Evolutionary conservation across 2,329 filamentous ascomycete genomes (phyloP).

Genomic region (Sclerotinia nivalis): DNA sequence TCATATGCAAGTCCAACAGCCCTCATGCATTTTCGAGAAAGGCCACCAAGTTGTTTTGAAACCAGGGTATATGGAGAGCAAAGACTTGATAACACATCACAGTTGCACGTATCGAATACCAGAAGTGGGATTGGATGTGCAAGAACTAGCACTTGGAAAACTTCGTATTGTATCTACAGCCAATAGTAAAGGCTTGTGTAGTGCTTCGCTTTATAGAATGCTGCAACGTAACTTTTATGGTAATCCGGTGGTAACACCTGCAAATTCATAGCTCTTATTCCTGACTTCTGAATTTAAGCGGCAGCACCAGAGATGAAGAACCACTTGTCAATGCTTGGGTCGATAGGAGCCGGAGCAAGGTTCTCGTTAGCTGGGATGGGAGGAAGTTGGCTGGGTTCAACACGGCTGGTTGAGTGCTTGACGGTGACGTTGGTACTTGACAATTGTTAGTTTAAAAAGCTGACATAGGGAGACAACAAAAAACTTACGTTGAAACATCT

Average conservation of each 20-base stretch:
- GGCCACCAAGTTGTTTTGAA: neutral
- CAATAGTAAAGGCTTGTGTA: constrained; percentile 8
- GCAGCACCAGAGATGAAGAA: constrained; percentile 99
- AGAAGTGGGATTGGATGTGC: neutral
- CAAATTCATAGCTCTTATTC: constrained; percentile 19
- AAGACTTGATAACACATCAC: neutral
- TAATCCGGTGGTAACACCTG: constrained; percentile 23
- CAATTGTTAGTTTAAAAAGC: constrained; percentile 38
- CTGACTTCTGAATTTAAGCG: constrained; percentile 54
- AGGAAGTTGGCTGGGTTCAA: constrained; percentile 68
- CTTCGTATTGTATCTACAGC: constrained; percentile 18
- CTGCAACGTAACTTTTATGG: constrained; percentile 27
- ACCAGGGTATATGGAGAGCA: neutral
- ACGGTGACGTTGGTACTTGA: constrained; percentile 80
- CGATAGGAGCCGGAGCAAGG: constrained; percentile 81
- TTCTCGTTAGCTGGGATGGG: constrained; percentile 80
- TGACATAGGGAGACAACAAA: neutral
- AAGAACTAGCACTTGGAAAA: neutral
- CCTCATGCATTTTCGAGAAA: neutral
- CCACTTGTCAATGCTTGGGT: constrained; percentile 99
- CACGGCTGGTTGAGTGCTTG: constrained; percentile 69
- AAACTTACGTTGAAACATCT: constrained; percentile 76
- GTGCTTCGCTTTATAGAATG: constrained; percentile 24
- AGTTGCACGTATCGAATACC: constrained; percentile 1
- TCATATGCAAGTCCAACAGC: neutral